phyloP scores from a whole-genome alignment of 139 green algal genomes.

The Chlamydomonas schloesseri region DNA sequence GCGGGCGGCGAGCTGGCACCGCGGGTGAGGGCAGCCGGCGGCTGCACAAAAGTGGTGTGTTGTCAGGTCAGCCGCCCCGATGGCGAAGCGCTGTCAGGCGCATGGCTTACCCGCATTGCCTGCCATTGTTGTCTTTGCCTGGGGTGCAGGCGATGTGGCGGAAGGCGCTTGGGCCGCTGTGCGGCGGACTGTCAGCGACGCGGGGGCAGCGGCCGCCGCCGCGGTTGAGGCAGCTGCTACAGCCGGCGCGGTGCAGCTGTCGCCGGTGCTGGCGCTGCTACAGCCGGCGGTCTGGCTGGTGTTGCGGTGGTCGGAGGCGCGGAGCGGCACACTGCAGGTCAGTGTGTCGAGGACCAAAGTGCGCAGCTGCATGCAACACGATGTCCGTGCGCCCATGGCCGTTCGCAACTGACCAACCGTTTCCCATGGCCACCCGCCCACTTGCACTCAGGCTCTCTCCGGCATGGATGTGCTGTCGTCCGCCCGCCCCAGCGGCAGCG shows the following conservation, averaged over 20 bases:
- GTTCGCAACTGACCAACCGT: too few species aligned
- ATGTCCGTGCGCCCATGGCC: too few species aligned
- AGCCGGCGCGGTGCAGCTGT: neutral
- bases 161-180: neutral
- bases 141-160: neutral
- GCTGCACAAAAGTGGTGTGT: too few species aligned
- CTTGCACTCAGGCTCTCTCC: neutral
- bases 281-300: conserved; percentile 9
- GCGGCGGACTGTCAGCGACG: neutral
- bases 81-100: too few species aligned
- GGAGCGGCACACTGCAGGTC: neutral
- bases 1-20: too few species aligned
- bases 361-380: too few species aligned
- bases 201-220: neutral
- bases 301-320: neutral
- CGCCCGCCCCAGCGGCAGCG: neutral
- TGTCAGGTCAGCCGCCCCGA: too few species aligned
- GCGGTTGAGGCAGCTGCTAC: neutral
- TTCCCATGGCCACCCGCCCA: too few species aligned
- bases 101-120: too few species aligned
- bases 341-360: too few species aligned
- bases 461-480: neutral
- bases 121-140: too few species aligned
- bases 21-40: too few species aligned
- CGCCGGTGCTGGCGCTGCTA: conserved; percentile 1